Evolutionary conservation across 2,329 filamentous ascomycete genomes (phyloP), one percentile per base, ranked within the genome.

Genomic region (Magnaporthiopsis poae): DNA sequence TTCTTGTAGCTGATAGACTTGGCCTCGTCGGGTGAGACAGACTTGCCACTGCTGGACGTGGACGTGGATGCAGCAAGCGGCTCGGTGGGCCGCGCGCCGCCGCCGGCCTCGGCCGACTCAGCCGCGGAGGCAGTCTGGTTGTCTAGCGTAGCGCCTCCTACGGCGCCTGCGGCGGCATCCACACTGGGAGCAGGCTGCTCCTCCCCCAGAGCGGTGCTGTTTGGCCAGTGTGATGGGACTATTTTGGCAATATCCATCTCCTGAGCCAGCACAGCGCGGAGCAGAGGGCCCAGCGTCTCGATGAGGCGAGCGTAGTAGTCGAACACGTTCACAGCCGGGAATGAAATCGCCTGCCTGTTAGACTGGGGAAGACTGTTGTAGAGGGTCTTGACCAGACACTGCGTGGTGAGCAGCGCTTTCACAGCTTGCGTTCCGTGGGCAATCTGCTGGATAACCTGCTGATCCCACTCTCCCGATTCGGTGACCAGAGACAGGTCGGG

Each of bases 261-360:
- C 76, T 99, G 94, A 76, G 88, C 89, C n/a, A 96, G 83, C 68
- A 92, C 90, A 65, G 89, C 88, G 60, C 90, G 86, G 70, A 97
- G 84, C 21, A 99, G 79, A 31, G 88, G 87, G 3, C 92, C 92
- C 46, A 98, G 83, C 33, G 87, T 87, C 69, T 86, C 84, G 31
- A 96, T 84, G 56, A 97, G 79, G n/a, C 82, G 78, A 61, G 86
- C 81, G 74, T 96, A 96, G 74, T 91, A 88, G 75, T 98, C 94
- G 39, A 88, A 91, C 29, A 96, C 84, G 73, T 96, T 96, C 71
- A 96, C 84, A 33, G 87, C 84, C 66, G 86, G 87, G 72, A 97
- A 90, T 13, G 89, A 84, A 36, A 86, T 84, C 12, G 80, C 80
- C 33, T 88, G 85, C 67, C 91, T 84, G 66, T 86, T 84, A 67